A percentile compares a stretch with the other conserved stretches of the same genome.
Evolutionary conservation across 225 moss, liverwort and hornwort genomes (phyloP).

Genomic region (Bryum argenteum): DNA sequence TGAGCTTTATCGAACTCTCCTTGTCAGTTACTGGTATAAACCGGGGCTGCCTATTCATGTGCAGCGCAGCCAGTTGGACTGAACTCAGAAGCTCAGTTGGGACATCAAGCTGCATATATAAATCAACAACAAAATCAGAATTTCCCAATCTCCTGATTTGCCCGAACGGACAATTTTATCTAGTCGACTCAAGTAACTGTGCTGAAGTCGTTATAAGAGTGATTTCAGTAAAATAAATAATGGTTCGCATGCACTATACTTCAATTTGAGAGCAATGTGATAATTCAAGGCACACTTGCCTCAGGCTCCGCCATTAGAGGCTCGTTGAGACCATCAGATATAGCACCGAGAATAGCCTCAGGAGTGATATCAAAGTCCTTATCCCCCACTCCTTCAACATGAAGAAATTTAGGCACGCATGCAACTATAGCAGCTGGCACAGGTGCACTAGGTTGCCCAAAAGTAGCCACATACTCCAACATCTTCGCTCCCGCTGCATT

Average conservation of each 20-base stretch:
- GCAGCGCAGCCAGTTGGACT: constrained; percentile 86
- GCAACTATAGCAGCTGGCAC: constrained; percentile 96
- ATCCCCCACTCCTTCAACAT: constrained; percentile 88
- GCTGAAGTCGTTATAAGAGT: constrained; percentile 3
- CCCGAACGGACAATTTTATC: background rate
- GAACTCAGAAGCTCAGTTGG: constrained; percentile 92
- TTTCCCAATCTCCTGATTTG: background rate
- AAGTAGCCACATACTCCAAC: constrained; percentile 86
- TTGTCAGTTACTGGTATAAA: constrained; percentile 60
- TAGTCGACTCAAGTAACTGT: background rate
- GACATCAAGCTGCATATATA: constrained; percentile 75
- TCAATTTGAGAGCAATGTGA: constrained; percentile 4
- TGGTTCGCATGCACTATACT: background rate
- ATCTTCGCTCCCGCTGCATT: constrained; percentile 85
- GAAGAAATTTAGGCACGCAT: constrained; percentile 91
- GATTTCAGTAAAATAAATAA: background rate
- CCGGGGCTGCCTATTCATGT: constrained; percentile 83
- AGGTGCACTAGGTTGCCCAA: constrained; percentile 79
- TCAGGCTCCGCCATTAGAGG: constrained; percentile 92
- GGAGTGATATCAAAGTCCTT: constrained; percentile 79
- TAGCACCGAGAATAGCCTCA: constrained; percentile 76
- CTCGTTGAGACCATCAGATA: constrained; percentile 81
- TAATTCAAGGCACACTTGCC: constrained; percentile 45
- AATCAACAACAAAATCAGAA: constrained; percentile 21
- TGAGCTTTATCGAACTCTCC: constrained; percentile 51